Conservation (phyloP, 768 basidiomycete species). For the Tricholoma matsutake region DNA sequence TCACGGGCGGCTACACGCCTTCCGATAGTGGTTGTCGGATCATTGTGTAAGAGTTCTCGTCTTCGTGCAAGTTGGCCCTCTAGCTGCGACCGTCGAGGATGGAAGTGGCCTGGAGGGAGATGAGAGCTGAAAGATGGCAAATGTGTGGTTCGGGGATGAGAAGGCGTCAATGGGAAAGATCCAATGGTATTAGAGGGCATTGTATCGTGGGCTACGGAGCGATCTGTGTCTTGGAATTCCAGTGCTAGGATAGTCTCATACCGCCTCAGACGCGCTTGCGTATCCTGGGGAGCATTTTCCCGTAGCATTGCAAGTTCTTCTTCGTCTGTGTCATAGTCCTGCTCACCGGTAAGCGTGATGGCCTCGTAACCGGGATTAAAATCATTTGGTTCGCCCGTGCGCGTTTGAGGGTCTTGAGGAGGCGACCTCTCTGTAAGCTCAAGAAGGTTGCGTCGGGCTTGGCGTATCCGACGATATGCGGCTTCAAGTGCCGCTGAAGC, state of each 20-base stretch:
- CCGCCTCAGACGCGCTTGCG: slow-evolving; percentile 1
- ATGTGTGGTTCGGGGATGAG: slow-evolving; percentile 1
- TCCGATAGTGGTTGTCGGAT: slow-evolving; percentile 36
- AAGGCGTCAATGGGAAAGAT: neutral
- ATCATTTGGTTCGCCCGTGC: slow-evolving; percentile 16
- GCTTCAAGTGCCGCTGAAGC: slow-evolving; percentile 54
- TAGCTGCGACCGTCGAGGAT: slow-evolving; percentile 22
- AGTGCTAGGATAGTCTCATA: neutral
- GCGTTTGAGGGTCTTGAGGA: slow-evolving; percentile 11
- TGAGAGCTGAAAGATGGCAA: neutral
- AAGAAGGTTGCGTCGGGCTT: slow-evolving; percentile 50
- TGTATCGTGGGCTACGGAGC: neutral
- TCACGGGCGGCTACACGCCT: slow-evolving; percentile 39
- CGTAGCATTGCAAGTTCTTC: neutral
- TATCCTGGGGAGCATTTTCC: neutral
- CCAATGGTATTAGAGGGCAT: neutral
- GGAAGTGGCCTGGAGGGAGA: slow-evolving; percentile 5
- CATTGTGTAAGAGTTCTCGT: slow-evolving; percentile 25
- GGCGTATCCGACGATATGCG: slow-evolving; percentile 52
- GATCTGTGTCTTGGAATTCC: neutral
- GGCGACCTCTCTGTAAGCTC: slow-evolving; percentile 38
- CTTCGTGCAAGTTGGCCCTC: slow-evolving; percentile 24
- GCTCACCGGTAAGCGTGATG: slow-evolving; percentile 29
- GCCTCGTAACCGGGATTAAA: slow-evolving; percentile 41
- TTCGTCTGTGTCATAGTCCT: slow-evolving; percentile 1